These are phyloP conservation scores for Aspergillus affinis DNA, from an alignment of 495 filamentous ascomycete species.

Conservation along the genomic window DNA sequence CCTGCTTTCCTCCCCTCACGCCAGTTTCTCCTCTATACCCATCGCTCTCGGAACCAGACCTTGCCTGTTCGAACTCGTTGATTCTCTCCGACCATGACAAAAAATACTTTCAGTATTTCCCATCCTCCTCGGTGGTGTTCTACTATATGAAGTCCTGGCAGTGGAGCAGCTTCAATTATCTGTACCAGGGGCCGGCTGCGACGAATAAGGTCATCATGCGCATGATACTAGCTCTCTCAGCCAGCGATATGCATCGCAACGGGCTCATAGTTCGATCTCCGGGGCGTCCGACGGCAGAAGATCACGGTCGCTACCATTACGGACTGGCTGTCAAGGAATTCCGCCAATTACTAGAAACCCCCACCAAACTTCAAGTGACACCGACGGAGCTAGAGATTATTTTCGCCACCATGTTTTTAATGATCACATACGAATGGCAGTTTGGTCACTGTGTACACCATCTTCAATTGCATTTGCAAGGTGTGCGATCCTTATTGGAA, in stretches of 20 bases:
- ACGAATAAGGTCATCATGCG: slow-evolving; percentile 46
- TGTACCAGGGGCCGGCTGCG: slow-evolving; percentile 39
- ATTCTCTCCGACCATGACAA: slow-evolving; percentile 36
- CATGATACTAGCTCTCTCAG: slow-evolving; percentile 42
- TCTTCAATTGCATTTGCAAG: slow-evolving; percentile 42
- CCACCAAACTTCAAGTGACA: slow-evolving; percentile 28
- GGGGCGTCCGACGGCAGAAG: slow-evolving; percentile 35
- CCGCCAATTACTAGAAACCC: slow-evolving; percentile 39
- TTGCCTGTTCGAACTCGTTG: slow-evolving; percentile 39
- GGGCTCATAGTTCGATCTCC: slow-evolving; percentile 30
- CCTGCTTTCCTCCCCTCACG: slow-evolving; percentile 5
- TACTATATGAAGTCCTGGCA: slow-evolving; percentile 47
- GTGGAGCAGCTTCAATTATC: slow-evolving; percentile 43
- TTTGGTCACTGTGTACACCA: slow-evolving; percentile 42
- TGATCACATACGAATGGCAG: slow-evolving; percentile 46
- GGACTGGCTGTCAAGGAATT: slow-evolving; percentile 45
- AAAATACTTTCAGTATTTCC: slow-evolving; percentile 45
- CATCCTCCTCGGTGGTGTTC: slow-evolving; percentile 40
- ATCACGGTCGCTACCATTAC: slow-evolving; percentile 43
- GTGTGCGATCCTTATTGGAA: slow-evolving; percentile 40
- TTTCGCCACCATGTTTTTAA: slow-evolving; percentile 44
- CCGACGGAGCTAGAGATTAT: slow-evolving; percentile 36
- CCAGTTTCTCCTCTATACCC: slow-evolving; percentile 26
- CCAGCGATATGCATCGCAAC: slow-evolving; percentile 43
- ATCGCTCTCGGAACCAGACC: slow-evolving; percentile 23